Conservation (phyloP, 2,329 filamentous ascomycete genomes). For the Ophiostoma montium region DNA sequence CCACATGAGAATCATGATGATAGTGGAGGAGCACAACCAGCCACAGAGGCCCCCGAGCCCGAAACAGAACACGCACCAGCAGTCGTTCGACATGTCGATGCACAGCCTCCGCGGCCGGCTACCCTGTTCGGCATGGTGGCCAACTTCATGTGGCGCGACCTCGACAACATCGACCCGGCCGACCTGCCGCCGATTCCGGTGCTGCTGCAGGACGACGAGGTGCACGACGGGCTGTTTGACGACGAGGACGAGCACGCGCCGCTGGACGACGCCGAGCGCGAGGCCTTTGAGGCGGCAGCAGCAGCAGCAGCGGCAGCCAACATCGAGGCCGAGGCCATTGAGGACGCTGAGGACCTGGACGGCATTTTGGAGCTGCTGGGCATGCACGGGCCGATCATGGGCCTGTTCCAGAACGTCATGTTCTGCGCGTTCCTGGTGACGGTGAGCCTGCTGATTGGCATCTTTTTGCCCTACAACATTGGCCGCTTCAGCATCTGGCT, state of each 20-base stretch:
- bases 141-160: conserved; percentile 44
- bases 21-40: too few species aligned
- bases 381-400: conserved; percentile 84
- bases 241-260: conserved; percentile 20
- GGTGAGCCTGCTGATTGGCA: conserved; percentile 68
- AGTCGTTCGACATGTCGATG: not conserved
- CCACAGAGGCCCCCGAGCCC: too few species aligned
- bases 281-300: conserved; percentile 49
- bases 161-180: conserved; percentile 37
- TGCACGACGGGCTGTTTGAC: conserved; percentile 17
- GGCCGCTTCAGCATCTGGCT: conserved; percentile 74
- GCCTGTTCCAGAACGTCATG: conserved; percentile 84
- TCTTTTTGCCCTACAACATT: conserved; percentile 85
- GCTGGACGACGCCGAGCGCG: conserved; percentile 34
- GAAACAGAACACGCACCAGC: too few species aligned
- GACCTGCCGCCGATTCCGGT: conserved; percentile 29
- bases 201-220: conserved; percentile 19
- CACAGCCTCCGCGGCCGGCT: not conserved
- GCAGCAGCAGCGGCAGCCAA: conserved; percentile 51
- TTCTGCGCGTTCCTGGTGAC: conserved; percentile 88
- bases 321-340: conserved; percentile 60
- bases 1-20: too few species aligned
- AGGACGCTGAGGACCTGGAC: conserved; percentile 87
- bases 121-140: not conserved
- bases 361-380: conserved; percentile 92